phyloP scores from a whole-genome alignment of 805 yeast genomes.

The Cyberlindnera galapagoensis region DNA sequence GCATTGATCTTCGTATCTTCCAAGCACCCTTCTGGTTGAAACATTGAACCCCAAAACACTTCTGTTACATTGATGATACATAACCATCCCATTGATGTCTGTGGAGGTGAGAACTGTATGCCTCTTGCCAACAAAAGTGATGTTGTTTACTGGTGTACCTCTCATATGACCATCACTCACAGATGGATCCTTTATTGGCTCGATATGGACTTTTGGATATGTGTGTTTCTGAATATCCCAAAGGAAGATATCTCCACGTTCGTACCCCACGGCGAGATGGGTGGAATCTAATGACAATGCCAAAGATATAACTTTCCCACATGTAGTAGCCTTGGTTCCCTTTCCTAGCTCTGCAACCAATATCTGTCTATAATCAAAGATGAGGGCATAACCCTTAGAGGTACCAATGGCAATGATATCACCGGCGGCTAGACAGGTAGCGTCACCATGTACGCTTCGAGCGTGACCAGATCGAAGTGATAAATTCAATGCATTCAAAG shows the following conservation, averaged over 20 bases:
- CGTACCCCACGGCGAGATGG: slow-evolving; percentile 61
- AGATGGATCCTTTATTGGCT: slow-evolving; percentile 14
- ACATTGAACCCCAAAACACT: slow-evolving; percentile 46
- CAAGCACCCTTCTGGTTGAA: slow-evolving; percentile 45
- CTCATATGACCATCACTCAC: slow-evolving; percentile 27
- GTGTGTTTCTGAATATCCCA: slow-evolving; percentile 54
- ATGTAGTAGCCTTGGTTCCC: slow-evolving; percentile 23
- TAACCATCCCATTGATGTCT: slow-evolving; percentile 51
- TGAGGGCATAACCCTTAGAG: slow-evolving; percentile 50
- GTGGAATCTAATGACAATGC: slow-evolving; percentile 64
- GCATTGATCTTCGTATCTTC: slow-evolving; percentile 31
- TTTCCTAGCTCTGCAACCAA: slow-evolving; percentile 38
- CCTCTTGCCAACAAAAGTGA: slow-evolving; percentile 43
- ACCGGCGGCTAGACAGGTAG: slow-evolving; percentile 38
- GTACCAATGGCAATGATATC: slow-evolving; percentile 64
- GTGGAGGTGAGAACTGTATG: slow-evolving; percentile 51
- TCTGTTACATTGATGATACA: slow-evolving; percentile 58
- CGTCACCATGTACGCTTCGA: slow-evolving; percentile 40
- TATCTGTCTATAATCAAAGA: slow-evolving; percentile 65
- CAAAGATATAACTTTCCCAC: slow-evolving; percentile 48
- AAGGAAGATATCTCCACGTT: slow-evolving; percentile 53
- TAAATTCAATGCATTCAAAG: slow-evolving; percentile 34
- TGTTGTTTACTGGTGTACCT: slow-evolving; percentile 31
- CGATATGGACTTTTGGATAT: slow-evolving; percentile 19
- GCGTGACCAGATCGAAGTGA: slow-evolving; percentile 29